A percentile compares a stretch with the other conserved stretches of the same genome.
Conservation (phyloP, 2,329 filamentous ascomycete genomes). For the Aurifilum marmelostoma region DNA sequence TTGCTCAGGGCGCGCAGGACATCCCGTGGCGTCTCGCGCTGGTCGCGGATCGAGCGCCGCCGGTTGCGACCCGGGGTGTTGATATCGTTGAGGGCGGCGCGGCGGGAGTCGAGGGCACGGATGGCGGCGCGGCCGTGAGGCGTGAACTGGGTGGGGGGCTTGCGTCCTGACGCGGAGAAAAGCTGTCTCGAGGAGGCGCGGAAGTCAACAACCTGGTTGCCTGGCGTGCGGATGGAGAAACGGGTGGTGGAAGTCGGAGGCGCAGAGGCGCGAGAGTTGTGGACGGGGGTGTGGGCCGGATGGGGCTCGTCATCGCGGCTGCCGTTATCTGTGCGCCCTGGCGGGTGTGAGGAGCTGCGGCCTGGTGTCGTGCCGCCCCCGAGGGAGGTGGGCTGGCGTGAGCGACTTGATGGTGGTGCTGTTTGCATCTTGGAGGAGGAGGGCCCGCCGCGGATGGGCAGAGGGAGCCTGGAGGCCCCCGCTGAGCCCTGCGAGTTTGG, state of each 20-base stretch:
- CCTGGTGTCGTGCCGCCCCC: constrained; percentile 17
- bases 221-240: constrained; percentile 48
- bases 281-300: constrained; percentile 10
- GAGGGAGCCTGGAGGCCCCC: constrained; percentile 24
- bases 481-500: constrained; percentile 21
- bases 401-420: constrained; percentile 14
- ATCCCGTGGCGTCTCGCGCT: constrained; percentile 59
- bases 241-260: constrained; percentile 45
- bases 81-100: constrained; percentile 60
- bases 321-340: background rate
- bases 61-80: constrained; percentile 63
- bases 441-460: constrained; percentile 25
- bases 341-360: constrained; percentile 28
- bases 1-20: constrained; percentile 58
- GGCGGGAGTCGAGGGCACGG: constrained; percentile 60
- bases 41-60: constrained; percentile 59
- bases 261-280: constrained; percentile 29
- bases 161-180: constrained; percentile 50
- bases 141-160: constrained; percentile 42
- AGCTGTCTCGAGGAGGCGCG: constrained; percentile 45
- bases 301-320: background rate
- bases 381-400: constrained; percentile 17
- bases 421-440: constrained; percentile 21
- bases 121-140: constrained; percentile 65
- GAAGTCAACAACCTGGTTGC: constrained; percentile 37